phyloP scores from a whole-genome alignment of 78 protist genomes.

The Bigelowiella natans region DNA sequence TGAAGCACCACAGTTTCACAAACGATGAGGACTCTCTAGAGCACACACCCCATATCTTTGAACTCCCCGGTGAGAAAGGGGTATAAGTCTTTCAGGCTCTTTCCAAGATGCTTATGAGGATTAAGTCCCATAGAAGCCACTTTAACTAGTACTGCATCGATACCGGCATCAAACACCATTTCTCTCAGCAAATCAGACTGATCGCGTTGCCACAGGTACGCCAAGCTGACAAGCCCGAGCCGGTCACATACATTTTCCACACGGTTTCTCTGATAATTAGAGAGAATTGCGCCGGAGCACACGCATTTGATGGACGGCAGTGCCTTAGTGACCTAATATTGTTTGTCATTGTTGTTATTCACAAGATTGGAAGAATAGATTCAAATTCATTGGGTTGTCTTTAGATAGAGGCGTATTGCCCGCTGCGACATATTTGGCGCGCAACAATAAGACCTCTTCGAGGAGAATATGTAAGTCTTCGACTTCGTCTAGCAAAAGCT shows the following conservation, averaged over 20 bases:
- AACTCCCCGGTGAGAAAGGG: not conserved
- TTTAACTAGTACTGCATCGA: slow-evolving; percentile 66
- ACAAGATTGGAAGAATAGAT: not conserved
- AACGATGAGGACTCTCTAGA: too few species aligned
- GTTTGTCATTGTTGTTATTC: not conserved
- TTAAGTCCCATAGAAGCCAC: slow-evolving; percentile 62
- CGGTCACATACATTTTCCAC: not conserved
- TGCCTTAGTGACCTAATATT: not conserved
- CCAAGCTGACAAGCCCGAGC: not conserved
- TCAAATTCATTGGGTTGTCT: not conserved
- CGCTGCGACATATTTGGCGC: too few species aligned
- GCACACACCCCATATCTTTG: not conserved
- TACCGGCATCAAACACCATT: not conserved
- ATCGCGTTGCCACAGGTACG: not conserved
- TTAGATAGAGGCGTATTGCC: not conserved
- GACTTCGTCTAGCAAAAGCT: not conserved
- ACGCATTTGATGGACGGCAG: not conserved
- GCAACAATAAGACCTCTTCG: not conserved
- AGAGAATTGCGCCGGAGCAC: not conserved
- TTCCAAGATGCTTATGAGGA: slow-evolving; percentile 43
- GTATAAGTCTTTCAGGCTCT: not conserved
- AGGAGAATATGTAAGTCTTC: not conserved
- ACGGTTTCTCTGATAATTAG: not conserved
- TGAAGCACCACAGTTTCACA: too few species aligned
- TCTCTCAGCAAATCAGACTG: not conserved